Evolutionary conservation across 192 early-diverging fungal genomes (phyloP).

Genomic region (Rhizophagus clarus): DNA sequence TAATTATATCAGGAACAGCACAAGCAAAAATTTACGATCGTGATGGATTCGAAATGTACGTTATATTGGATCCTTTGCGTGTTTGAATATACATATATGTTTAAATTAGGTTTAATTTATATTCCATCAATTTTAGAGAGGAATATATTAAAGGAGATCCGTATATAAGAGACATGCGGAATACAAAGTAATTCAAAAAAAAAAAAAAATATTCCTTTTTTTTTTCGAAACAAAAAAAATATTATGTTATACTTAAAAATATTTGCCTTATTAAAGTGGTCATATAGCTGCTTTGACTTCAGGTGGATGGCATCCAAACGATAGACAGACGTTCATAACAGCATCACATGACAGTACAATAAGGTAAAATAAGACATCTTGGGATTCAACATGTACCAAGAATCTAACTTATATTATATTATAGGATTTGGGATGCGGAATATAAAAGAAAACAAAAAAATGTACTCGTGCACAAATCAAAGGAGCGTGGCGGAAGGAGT

Average conservation of each 20-base stretch:
- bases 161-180: slow-evolving; percentile 86
- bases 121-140: slow-evolving; percentile 16
- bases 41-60: slow-evolving; percentile 70
- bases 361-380: slow-evolving; percentile 39
- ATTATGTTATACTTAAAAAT: no score
- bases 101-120: neutral
- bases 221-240: no score
- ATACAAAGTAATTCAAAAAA: slow-evolving; percentile 56
- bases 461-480: slow-evolving; percentile 78
- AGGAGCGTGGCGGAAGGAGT: slow-evolving; percentile 67
- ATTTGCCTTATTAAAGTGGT: slow-evolving; percentile 53
- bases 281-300: slow-evolving; percentile 81
- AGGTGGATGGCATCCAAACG: slow-evolving; percentile 78
- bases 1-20: slow-evolving; percentile 77
- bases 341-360: slow-evolving; percentile 82
- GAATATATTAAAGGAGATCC: slow-evolving; percentile 91
- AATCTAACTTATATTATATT: neutral
- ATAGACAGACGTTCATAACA: slow-evolving; percentile 69
- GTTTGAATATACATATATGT: neutral
- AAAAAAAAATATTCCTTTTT: no score
- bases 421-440: slow-evolving; percentile 81
- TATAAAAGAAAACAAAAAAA: slow-evolving; percentile 69
- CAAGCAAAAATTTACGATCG: slow-evolving; percentile 77
- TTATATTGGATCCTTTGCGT: neutral
- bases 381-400: neutral